A percentile compares a stretch with the other conserved stretches of the same genome.
Evolutionary conservation across 1,139 yeast species (phyloP).

Genomic region (Yamadazyma spencermartinsiae): DNA sequence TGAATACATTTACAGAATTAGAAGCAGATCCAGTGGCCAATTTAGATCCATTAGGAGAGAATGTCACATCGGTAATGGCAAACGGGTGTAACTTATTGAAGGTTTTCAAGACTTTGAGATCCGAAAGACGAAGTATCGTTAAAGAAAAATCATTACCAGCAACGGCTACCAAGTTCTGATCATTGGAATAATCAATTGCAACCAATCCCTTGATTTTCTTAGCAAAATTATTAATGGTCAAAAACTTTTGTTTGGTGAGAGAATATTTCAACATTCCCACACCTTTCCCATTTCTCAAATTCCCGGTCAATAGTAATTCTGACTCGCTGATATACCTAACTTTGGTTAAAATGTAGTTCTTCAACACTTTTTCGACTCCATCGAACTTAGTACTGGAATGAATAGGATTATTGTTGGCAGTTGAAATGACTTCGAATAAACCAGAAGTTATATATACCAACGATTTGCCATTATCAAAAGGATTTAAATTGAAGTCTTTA

Average conservation of each 20-base stretch:
- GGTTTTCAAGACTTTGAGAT: slow-evolving; percentile 50
- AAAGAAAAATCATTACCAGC: slow-evolving; percentile 80
- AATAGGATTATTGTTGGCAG: slow-evolving; percentile 25
- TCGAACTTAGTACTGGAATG: slow-evolving; percentile 18
- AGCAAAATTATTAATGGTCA: slow-evolving; percentile 45
- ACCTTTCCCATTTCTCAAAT: slow-evolving; percentile 40
- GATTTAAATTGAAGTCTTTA: slow-evolving; percentile 31
- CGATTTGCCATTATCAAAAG: slow-evolving; percentile 47
- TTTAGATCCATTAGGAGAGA: slow-evolving; percentile 66
- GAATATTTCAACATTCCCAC: slow-evolving; percentile 47
- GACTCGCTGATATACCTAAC: slow-evolving; percentile 58
- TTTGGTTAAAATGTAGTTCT: slow-evolving; percentile 50
- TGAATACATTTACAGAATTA: slow-evolving; percentile 64
- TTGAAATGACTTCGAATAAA: slow-evolving; percentile 52
- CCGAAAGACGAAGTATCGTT: slow-evolving; percentile 50
- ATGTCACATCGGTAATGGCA: slow-evolving; percentile 74
- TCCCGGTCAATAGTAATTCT: slow-evolving; percentile 57
- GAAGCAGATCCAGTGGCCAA: slow-evolving; percentile 84
- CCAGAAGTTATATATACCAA: slow-evolving; percentile 58
- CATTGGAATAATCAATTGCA: slow-evolving; percentile 55
- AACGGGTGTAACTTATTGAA: slow-evolving; percentile 69
- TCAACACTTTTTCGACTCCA: slow-evolving; percentile 26
- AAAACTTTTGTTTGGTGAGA: slow-evolving; percentile 40
- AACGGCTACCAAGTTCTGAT: slow-evolving; percentile 57
- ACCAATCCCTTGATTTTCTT: slow-evolving; percentile 65